phyloP scores from a whole-genome alignment of 2,329 filamentous ascomycete species.

The Fusarium nodosum region DNA sequence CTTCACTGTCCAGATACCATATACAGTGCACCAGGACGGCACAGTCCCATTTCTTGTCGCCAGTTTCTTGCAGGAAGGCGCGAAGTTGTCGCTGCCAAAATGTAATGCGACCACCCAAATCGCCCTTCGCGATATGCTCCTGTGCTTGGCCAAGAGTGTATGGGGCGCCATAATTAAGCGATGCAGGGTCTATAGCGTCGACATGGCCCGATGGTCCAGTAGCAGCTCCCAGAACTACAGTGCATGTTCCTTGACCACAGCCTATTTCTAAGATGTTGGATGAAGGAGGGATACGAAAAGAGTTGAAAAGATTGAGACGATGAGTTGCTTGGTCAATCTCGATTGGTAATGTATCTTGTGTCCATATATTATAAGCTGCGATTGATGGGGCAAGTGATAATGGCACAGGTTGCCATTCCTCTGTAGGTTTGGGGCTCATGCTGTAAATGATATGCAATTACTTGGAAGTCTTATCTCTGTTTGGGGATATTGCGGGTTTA shows the following conservation, averaged over 20 bases:
- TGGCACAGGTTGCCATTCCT: neutral
- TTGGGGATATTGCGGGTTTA: neutral
- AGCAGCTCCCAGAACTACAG: conserved; percentile 13
- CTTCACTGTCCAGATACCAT: conserved; percentile 14
- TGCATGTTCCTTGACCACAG: conserved; percentile 27
- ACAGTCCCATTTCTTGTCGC: conserved; percentile 3
- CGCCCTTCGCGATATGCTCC: neutral
- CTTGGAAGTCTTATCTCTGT: neutral
- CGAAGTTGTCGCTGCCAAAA: neutral
- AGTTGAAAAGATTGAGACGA: conserved; percentile 11
- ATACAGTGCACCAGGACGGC: conserved; percentile 18
- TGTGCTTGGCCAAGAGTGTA: conserved; percentile 26
- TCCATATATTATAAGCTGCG: conserved; percentile 8
- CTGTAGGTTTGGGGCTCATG: neutral
- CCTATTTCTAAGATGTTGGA: conserved; percentile 10
- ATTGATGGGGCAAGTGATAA: neutral
- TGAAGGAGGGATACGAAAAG: neutral
- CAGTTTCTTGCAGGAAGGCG: neutral
- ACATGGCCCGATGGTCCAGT: neutral
- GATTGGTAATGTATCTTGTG: conserved; percentile 1
- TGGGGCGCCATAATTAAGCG: conserved; percentile 25
- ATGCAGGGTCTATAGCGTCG: conserved; percentile 26
- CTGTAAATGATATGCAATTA: no score
- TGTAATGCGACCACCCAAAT: neutral
- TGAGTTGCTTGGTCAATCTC: conserved; percentile 25